Base-by-base conservation (phyloP, 2,329 filamentous ascomycete species). In the Colletotrichum tropicicola region DNA sequence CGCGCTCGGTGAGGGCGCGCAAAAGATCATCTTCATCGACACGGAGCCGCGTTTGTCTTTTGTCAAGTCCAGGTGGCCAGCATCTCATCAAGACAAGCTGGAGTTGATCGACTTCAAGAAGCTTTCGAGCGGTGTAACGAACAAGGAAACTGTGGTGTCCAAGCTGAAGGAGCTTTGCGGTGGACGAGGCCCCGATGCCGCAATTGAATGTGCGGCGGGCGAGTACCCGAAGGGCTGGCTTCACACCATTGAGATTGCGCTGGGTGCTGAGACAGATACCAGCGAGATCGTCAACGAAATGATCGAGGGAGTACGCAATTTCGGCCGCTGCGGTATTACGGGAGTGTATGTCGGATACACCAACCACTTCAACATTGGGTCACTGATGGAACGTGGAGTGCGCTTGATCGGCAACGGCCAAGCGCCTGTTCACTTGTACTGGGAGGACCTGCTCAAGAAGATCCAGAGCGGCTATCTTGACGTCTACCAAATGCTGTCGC, bases 361-460 rank as follows among this genome's bases (percentile, higher is more conserved):
- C 21, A 94, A 93, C 77, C 91, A 93, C 76, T 92, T 95, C 83
- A 93, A 93, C 78, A 89, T 95, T 70, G 92, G 93, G 9, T 89
- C 92, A 0, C 74, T 97, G 13, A 97, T 97, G 93, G 89, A 97
- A 79, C 89, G 92, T 30, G 93, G 93, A n/a, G 88, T 97, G 69
- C 89, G 92, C 1, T 85, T 97, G 45, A 94, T 89, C 44, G 87
- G 87, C 17, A 88, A 88, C 70, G 87, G 87, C 2, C 87, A 89
- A 70, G 86, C 86, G 0, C 93, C 93, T 0, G 92, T 97, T 0
- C 92, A 95, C 71, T 87, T 90, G 72, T 96, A 97, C 80, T 97
- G 92, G 93, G 83, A 93, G 23, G 86, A 92, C 4, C 82, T 97
- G n/a, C 82, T 96, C 47, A 79, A 86, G 66, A 80, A 82, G 77